Evolutionary conservation across 23 red algal genomes (phyloP).

Genomic region (Agarophyton chilense): DNA sequence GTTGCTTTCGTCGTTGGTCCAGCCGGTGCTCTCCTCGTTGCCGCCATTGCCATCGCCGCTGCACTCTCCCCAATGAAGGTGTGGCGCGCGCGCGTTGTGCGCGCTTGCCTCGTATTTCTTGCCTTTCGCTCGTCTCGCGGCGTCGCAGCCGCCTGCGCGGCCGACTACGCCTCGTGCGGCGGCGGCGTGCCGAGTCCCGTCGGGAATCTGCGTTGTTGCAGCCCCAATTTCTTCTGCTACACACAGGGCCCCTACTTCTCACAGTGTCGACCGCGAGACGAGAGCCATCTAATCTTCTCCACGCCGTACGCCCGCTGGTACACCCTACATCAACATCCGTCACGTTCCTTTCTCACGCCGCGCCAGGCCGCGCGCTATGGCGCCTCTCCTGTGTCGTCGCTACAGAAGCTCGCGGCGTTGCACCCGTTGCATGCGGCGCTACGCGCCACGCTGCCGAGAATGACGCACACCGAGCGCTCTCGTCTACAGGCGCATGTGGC

Average conservation of each 20-base stretch:
- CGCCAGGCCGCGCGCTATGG: too few species aligned
- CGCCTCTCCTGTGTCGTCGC: too few species aligned
- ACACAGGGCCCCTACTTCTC: conserved; percentile 55
- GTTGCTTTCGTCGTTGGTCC: too few species aligned
- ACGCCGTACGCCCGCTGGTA: background rate
- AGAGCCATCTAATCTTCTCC: background rate
- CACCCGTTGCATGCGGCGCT: background rate
- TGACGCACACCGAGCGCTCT: background rate
- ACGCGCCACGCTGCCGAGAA: background rate
- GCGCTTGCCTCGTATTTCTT: too few species aligned
- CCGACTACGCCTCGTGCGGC: conserved; percentile 57
- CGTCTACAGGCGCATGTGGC: background rate
- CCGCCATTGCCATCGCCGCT: background rate
- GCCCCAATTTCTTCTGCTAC: conserved; percentile 43
- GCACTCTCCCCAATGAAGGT: background rate
- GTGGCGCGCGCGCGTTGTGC: too few species aligned
- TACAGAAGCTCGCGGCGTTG: too few species aligned
- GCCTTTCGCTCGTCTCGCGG: too few species aligned
- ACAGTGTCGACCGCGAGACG: conserved; percentile 47
- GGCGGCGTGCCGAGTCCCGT: conserved; percentile 19
- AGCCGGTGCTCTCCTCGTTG: too few species aligned
- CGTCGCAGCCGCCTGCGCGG: background rate
- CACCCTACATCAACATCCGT: background rate
- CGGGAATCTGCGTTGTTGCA: conserved; percentile 15
- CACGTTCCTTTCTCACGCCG: conserved; percentile 12